Conservation (phyloP, 106 monocot genomes). For the Xerophyta viscosa region DNA sequence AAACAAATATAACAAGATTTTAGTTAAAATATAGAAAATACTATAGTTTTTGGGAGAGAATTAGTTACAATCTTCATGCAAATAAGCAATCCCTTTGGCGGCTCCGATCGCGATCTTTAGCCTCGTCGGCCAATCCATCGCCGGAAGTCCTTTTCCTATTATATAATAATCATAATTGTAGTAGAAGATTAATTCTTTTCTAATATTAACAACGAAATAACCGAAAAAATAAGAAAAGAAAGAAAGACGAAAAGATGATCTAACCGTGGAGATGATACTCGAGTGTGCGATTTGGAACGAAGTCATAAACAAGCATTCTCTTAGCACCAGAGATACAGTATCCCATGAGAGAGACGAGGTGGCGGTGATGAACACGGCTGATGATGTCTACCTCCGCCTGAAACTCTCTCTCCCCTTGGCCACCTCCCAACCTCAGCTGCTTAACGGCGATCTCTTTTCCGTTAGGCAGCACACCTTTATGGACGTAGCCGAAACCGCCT, state of each 20-base stretch:
- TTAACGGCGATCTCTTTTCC: slow-evolving; percentile 91
- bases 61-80: slow-evolving; percentile 87
- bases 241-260: too few species aligned
- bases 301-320: slow-evolving; percentile 85
- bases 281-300: slow-evolving; percentile 78
- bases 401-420: slow-evolving; percentile 95
- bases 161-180: too few species aligned
- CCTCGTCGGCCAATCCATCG: slow-evolving; percentile 72
- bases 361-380: slow-evolving; percentile 86
- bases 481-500: slow-evolving; percentile 93
- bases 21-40: too few species aligned
- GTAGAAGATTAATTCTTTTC: too few species aligned
- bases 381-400: slow-evolving; percentile 96
- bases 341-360: slow-evolving; percentile 85
- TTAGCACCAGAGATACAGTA: slow-evolving; percentile 69
- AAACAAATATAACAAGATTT: slow-evolving; percentile 1
- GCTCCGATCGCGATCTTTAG: slow-evolving; percentile 75
- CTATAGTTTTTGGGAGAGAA: too few species aligned
- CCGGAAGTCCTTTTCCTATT: slow-evolving; percentile 46
- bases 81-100: slow-evolving; percentile 79
- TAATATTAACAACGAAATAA: too few species aligned
- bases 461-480: slow-evolving; percentile 72
- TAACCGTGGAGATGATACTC: slow-evolving; percentile 84
- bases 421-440: slow-evolving; percentile 64
- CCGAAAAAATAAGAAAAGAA: too few species aligned